A percentile compares a stretch with the other conserved stretches of the same genome.
These are phyloP conservation scores for Rubia tinctorum DNA, from an alignment of 305 asterid species.

Conservation along the genomic window DNA sequence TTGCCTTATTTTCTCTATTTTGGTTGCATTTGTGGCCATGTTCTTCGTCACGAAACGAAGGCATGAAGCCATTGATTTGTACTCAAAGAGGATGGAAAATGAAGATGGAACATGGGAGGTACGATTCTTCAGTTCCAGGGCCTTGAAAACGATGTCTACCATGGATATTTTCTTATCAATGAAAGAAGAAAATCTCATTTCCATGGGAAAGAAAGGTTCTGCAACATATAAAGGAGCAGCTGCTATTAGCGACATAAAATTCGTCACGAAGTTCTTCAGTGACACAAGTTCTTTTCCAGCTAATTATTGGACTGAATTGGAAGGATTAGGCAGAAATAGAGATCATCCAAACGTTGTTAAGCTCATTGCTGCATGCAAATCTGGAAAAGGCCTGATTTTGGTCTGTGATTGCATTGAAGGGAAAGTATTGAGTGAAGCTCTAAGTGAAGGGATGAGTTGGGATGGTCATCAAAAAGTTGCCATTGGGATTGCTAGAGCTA, in stretches of 20 bases:
- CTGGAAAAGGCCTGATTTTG: constrained; percentile 50
- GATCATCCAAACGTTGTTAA: constrained; percentile 64
- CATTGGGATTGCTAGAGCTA: constrained; percentile 54
- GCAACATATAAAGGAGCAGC: constrained; percentile 42
- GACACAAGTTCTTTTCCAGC: constrained; percentile 27
- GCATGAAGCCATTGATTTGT: constrained; percentile 18
- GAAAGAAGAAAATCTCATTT: constrained; percentile 45
- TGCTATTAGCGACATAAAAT: constrained; percentile 18
- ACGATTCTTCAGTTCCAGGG: constrained; percentile 39
- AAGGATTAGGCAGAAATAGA: constrained; percentile 28
- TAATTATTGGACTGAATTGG: constrained; percentile 33
- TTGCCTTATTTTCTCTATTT: constrained; percentile 36
- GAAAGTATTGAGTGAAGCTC: constrained; percentile 44
- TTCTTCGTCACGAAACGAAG: constrained; percentile 20
- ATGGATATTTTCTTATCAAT: constrained; percentile 45
- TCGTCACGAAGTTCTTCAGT: constrained; percentile 31
- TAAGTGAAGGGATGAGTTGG: constrained; percentile 42
- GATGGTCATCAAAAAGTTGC: constrained; percentile 55
- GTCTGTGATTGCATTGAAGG: constrained; percentile 66
- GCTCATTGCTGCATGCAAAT: constrained; percentile 55
- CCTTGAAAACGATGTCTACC: constrained; percentile 33
- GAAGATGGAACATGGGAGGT: constrained; percentile 65
- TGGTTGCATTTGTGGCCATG: constrained; percentile 28
- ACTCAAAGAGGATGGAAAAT: constrained; percentile 37
- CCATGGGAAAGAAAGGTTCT: constrained; percentile 26